Percentiles rank a stretch among this genome's conserved stretches.
Conservation (phyloP, 1,284 basidiomycete species). For the Meripilus lineatus region DNA sequence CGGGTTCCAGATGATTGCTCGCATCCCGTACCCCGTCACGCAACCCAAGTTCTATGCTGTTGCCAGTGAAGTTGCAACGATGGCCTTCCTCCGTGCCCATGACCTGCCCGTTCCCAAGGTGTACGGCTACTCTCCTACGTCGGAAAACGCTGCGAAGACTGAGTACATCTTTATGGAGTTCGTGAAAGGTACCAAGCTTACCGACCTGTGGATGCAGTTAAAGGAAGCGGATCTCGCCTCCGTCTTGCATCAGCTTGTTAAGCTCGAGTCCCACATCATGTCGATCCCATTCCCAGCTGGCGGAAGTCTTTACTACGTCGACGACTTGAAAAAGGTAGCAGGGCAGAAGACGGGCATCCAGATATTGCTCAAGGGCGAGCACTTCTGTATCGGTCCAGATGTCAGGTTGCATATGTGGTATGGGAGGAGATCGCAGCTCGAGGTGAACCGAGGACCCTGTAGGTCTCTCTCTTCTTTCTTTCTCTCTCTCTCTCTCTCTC, state of each 20-base stretch:
- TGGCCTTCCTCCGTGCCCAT: constrained; percentile 8
- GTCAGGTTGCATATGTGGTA: constrained; percentile 38
- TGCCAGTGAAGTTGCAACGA: constrained; percentile 28
- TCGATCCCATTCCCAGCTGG: constrained; percentile 39
- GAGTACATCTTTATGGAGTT: constrained; percentile 48
- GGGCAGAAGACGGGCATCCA: constrained; percentile 27
- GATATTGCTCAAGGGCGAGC: constrained; percentile 27
- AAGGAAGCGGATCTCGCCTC: constrained; percentile 10
- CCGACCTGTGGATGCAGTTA: constrained; percentile 37
- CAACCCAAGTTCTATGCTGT: constrained; percentile 37
- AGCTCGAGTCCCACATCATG: constrained; percentile 10
- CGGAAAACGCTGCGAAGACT: constrained; percentile 41
- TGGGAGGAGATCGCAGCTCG: constrained; percentile 42
- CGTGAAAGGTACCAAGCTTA: constrained; percentile 34
- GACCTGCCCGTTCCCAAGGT: constrained; percentile 11
- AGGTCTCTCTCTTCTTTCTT: constrained; percentile 29
- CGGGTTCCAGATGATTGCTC: constrained; percentile 38
- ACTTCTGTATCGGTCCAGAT: constrained; percentile 48
- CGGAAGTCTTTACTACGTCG: constrained; percentile 44
- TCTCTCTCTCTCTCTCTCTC: too few species aligned
- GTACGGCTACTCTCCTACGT: constrained; percentile 37
- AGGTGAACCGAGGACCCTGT: constrained; percentile 47
- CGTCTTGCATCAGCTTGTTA: constrained; percentile 6
- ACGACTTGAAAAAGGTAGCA: constrained; percentile 36
- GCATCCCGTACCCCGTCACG: constrained; percentile 39